Base-by-base conservation (phyloP, 2,329 filamentous ascomycete genomes). In the Trichophyton schoenleinii region DNA sequence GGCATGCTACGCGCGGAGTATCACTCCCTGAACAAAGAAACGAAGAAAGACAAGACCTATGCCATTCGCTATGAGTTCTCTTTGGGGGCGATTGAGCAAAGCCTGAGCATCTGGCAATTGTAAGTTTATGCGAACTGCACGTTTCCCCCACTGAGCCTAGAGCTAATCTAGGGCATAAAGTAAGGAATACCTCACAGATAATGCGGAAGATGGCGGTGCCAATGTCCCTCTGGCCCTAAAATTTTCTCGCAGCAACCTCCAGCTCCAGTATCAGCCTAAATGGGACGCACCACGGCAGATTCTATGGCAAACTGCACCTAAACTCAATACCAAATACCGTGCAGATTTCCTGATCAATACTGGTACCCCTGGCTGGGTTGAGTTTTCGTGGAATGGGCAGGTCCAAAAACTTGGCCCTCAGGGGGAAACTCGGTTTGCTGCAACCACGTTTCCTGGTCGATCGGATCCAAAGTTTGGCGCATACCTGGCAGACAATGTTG, bases 381-480 rank as follows among this genome's bases (percentile, higher is more conserved):
- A 63, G 13, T 55, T 63, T n/a, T 36, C 57, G 3, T 63, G 60
- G 60, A 31, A 63, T 18, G 62, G 62, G 18, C 11, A 61, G 31
- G 31, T 44, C 5, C 62, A 63, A 22, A 55, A 62, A 55, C 60
- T 63, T 34, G 62, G 62, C n/a, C 25, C 41, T 18, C 58, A 48
- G 8, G n/a, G 59, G 31, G 52, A 60, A 46, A 58, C 49, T n/a
- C 52, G 52, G 53, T 62, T 60, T 34, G 20, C 53, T 3, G 62
- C 62, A n/a, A 63, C 60, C 18, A 63, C 62, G 13, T 63, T 63
- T 20, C 62, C 62, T 25, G 62, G 62, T 7, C 60, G 60, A 11
- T 28, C 62, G 38, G 62, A 63, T 53, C 62, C 62, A 15, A 63
- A 63, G 48, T 63, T 63, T 34, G 62, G 62, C 6, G 62, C 62